Evolutionary conservation across 176 grass and related monocot species (phyloP), one percentile per base, ranked within the genome.

Genomic region (Saccharum officinarum): DNA sequence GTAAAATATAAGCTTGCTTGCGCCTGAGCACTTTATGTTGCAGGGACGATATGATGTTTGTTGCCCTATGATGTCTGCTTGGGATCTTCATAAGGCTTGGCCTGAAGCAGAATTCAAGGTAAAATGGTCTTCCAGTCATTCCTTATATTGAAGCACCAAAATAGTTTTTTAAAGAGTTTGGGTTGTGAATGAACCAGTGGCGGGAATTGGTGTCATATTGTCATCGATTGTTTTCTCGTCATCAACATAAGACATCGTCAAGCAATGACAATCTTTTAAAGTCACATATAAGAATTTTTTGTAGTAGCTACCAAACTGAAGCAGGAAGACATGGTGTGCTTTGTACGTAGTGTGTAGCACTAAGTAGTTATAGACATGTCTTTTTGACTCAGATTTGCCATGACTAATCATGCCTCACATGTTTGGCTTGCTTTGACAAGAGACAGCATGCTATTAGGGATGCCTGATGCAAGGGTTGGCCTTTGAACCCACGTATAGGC

Each of bases 71-170:
- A 94, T 99, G 93, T 96, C 97, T 1, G 93, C 97, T 47, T 96
- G 97, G 97, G 93, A 99, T 91, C 93, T 99, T 87, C 93, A 96
- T 86, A 99, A 96, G 92, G 88, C 86, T 87, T 99, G 97, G 93
- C 93, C 92, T 75, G 97, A 99, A 83, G 93, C 97, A 57, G 93
- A 99, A 91, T 84, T 99, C 18, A 94, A 96, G 84, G 93, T 94
- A 67, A 67, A 81, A 73, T 69, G 31, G 42, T 80, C 69, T 9
- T 54, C 69, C n/a, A 45, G 57, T 40, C 6, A 55, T 62, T 86
- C 31, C 37, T 0, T 44, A 20, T 81, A 25, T 23, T 74, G 11
- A 36, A 10, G 80, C 40, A 71, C 69, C 9, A 38, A 33, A 72
- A 72, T 86, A 72, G n/a, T 30, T 77, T 40, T 33, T 15, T 26